Conservation (phyloP, 495 filamentous ascomycete genomes). For the Aspergillus mulundensis region DNA sequence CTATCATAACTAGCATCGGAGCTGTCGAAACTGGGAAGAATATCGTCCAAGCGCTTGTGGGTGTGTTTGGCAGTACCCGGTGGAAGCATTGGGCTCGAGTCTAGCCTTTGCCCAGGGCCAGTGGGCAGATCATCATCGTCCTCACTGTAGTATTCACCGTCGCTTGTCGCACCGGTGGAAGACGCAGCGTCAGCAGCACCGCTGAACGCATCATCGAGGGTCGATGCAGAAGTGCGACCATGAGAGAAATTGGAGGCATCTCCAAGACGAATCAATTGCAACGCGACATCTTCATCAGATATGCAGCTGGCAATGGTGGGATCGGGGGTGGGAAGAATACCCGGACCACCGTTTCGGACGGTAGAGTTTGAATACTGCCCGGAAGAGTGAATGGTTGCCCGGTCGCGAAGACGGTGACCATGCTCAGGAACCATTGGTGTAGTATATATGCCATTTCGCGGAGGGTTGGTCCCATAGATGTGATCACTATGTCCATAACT, state of each 20-base stretch:
- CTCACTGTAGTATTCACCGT: constrained; percentile 73
- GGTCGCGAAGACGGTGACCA: constrained; percentile 63
- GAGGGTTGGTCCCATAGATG: constrained; percentile 37
- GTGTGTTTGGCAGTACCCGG: constrained; percentile 48
- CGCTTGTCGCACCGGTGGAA: constrained; percentile 75
- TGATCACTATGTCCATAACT: constrained; percentile 58
- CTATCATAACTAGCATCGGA: constrained; percentile 66
- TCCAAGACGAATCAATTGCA: constrained; percentile 93
- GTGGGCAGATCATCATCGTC: constrained; percentile 62
- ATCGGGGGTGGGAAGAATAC: constrained; percentile 86
- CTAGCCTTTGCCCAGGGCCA: constrained; percentile 57
- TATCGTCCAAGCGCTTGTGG: constrained; percentile 57
- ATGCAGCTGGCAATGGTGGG: constrained; percentile 92
- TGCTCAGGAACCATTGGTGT: constrained; percentile 55
- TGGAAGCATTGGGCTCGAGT: constrained; percentile 51
- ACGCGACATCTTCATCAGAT: constrained; percentile 95
- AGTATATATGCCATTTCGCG: constrained; percentile 42
- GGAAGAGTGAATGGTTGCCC: constrained; percentile 31
- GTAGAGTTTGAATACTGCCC: constrained; percentile 36
- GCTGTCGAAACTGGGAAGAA: constrained; percentile 63
- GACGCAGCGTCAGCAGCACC: constrained; percentile 81
- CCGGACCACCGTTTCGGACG: constrained; percentile 41
- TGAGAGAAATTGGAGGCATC: constrained; percentile 86
- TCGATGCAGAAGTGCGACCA: constrained; percentile 88
- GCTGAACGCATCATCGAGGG: constrained; percentile 86